Evolutionary conservation across 1,284 basidiomycete species (phyloP), one percentile per base, ranked within the genome.

Genomic region (Ustilago crameri): DNA sequence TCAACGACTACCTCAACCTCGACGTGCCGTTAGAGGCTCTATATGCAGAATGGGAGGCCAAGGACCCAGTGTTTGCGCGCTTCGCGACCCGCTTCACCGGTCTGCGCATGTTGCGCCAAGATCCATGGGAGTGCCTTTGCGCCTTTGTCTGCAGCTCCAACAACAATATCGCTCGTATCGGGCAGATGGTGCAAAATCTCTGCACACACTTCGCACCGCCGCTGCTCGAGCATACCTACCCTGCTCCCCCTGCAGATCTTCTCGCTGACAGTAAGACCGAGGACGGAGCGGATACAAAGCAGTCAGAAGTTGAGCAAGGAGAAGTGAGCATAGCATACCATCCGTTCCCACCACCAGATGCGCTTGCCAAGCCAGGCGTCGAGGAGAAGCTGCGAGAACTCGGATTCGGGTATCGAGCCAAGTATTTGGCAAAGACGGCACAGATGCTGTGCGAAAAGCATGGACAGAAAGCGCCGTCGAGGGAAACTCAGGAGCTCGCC

Each of bases 91-190:
- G 91, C 20, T 89, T 91, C 48, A 79, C 78, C 3, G 87, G 87
- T 0, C 84, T 88, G 1, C 75, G 90, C 42, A 91, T 98, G 70
- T 84, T 98, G 37, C 87, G 93, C 70, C 95, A 98, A 83, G 94
- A 97, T 81, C 93, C 93, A 54, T 98, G 93, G 90, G 96, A 82
- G 41, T 81, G 79, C 46, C 58, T 82, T 20, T 80, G 75, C 45
- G 76, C 78, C 20, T 98, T 98, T 85, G 97, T 99, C 72, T 98
- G 95, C 80, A 97, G 94, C 17, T 93, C 94, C 1, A 98, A 98
- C 81, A 98, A 98, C 83, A 95, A 98, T 78, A 98, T 83, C 24
- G 79, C 82, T 2, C 57, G 82, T 9, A 83, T 83, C 22, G 78
- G 79, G 9, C 78, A 80, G 55, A 83, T 83, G 81, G 81, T 83